Base-by-base conservation (phyloP, 2,329 filamentous ascomycete species). In the Tothia fuscella region DNA sequence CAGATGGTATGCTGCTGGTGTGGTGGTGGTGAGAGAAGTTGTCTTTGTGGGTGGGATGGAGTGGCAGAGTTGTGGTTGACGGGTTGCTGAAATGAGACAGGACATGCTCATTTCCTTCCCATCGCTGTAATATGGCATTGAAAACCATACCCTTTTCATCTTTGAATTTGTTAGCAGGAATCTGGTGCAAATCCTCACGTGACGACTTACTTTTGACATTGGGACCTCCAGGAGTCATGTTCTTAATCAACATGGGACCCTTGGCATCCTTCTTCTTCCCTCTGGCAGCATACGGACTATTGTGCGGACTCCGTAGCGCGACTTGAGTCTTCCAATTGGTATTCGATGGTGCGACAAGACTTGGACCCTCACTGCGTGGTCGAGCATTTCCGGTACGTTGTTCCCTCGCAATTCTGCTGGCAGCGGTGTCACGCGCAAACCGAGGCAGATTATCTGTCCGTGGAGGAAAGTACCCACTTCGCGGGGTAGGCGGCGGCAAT, bases 41-140 rank as follows among this genome's bases (percentile, higher is more conserved):
- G 24, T 17, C 7, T 9, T 19, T 32, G 22, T 46, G 44, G 13
- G 38, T 38, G 12, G 46, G 41, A 32, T 36, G 47, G 31, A 50
- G 56, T 33, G 50, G 52, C 41, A 50, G 51, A 53, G 41, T 60
- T 46, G 56, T 54, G 42, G 58, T 55, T 47, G 60, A 57, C 33
- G 61, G 56, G 44, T 65, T 57, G 31, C 57, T 60, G 60, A 98
- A 98, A 4, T 78, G 76, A 48, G 74, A 73, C 41, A 93, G 67
- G 25, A 73, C 81, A 52, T 86, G 89, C 58, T 98, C 91, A 53
- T 98, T 98, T 40, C 91, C 91, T 67, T 98, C 91, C 91, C 91
- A 98, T 38, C 78, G 74, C 55, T 80, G 91, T 6, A 84, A 82
- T 21, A 73, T 68, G 5, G 91, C 85, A 55, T 98, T 96, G 59